Base-by-base conservation (phyloP, 352 stramenopile species). In the Blastocystis sp. region DNA sequence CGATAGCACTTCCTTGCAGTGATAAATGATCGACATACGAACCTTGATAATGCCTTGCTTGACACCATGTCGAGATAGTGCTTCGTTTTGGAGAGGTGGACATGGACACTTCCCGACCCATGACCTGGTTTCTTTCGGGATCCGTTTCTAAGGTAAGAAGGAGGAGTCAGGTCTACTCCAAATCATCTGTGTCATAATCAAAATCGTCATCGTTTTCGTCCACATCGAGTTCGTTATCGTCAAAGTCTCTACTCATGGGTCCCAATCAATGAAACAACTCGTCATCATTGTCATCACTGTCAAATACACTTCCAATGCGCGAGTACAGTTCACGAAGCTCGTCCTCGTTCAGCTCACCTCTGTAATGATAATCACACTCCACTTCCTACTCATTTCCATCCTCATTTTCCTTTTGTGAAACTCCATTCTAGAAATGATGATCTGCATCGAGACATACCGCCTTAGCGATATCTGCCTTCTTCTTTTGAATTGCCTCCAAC, bases 401-500 rank as follows among this genome's bases (percentile, higher is more conserved):
- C 42, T 64, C 48, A 6, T 32, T 81, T 7, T 32, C 24, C 1
- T 48, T 21, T 49, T 64, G n/a, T 32, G 24, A 16, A 7, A 18
- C 44, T 48, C 38, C 49, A 27, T 72, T 29, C 9, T n/a, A 38
- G 14, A 32, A 72, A 63, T 40, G 24, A 49, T 64, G 14, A 54
- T 40, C 16, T 64, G n/a, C 2, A 48, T 48, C 42, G 4, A 75
- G 4, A 75, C 4, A 75, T 49, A 81, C 1, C 24, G 42, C 69
- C 29, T 61, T 81, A 9, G 14, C 56, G 7, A 36, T n/a, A 42
- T 54, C 63, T 0, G 75, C 63, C 42, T 85, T 85, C 18, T 44
- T 76, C 42, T 75, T 75, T 85, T 85, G 75, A 72, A 85, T 72
- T 75, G 69, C 57, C 29, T 85, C 75, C 44, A 85, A 40, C 14